Evolutionary conservation across 768 basidiomycete genomes (phyloP), one percentile per base, ranked within the genome.

Genomic region (Suillus clintonianus): DNA sequence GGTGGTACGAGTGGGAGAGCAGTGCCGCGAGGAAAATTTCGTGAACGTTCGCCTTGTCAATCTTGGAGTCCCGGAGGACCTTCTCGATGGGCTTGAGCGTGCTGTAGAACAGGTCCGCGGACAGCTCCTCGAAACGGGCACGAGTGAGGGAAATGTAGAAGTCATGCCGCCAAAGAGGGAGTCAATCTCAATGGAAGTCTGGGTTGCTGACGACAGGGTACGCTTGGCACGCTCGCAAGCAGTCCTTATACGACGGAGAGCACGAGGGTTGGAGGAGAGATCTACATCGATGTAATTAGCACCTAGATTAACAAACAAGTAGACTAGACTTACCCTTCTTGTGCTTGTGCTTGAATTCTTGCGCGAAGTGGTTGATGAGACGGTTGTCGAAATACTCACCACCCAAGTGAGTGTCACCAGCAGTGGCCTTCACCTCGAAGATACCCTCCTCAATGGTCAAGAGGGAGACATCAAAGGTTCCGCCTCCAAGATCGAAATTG

Each of bases 401-500:
- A 75, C 84, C 84, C 48, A 85, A 73, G 72, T 85, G 84, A 67
- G 83, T 84, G 77, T 84, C 82, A 76, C 83, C 83, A 65, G 84
- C 83, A 63, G 83, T 84, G 62, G 83, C 83, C 80, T 82, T 80
- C 72, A 84, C 82, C 72, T 83, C 81, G 75, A 84, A 83, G 72
- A 85, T 81, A 71, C 82, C 82, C 64, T 82, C 82, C 56, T 79
- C 79, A 74, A 85, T 85, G 64, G 83, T 80, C 45, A 97, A 83
- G 69, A 97, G 94, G 59, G 95, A 97, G 72, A 97, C 93, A 92
- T 97, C 95, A 78, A 97, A 97, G 48, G 95, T 95, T 62, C 95
- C 95, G 70, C 95, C 95, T 68, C 95, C 95, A 34, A 97, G 83
- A 83, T 97, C 94, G 77, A 96, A 97, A 80, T 96, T 96, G 76